phyloP scores from a whole-genome alignment of 345 rosid species.

The Cardamine resedifolia region DNA sequence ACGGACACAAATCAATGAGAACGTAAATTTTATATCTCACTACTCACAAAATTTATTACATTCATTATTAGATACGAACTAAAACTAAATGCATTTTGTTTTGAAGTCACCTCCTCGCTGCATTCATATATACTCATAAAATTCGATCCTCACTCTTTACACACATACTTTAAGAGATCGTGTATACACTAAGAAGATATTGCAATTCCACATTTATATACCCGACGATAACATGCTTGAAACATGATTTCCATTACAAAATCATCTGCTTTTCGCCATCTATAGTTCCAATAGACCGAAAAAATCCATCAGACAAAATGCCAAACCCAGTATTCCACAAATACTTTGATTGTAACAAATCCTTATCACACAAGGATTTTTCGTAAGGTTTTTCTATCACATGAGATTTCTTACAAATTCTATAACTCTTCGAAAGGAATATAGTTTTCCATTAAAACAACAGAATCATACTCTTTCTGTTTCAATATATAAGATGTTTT shows the following conservation, averaged over 20 bases:
- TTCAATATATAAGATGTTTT: no score
- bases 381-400: not conserved
- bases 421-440: not conserved
- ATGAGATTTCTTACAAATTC: not conserved
- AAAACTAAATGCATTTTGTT: not conserved
- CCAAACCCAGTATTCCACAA: not conserved
- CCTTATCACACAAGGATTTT: not conserved
- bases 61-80: not conserved
- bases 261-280: not conserved
- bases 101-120: not conserved
- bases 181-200: not conserved
- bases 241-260: not conserved
- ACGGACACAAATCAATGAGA: slow-evolving; percentile 7
- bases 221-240: not conserved
- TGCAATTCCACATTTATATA: not conserved
- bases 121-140: slow-evolving; percentile 1
- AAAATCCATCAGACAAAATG: not conserved
- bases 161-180: not conserved
- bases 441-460: no score
- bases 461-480: no score
- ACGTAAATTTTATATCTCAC: not conserved
- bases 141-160: not conserved
- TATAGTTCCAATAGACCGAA: not conserved
- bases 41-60: not conserved
- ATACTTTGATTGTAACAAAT: not conserved